Evolutionary conservation across 2,329 filamentous ascomycete species (phyloP).

Genomic region (Metarhizium sp.): DNA sequence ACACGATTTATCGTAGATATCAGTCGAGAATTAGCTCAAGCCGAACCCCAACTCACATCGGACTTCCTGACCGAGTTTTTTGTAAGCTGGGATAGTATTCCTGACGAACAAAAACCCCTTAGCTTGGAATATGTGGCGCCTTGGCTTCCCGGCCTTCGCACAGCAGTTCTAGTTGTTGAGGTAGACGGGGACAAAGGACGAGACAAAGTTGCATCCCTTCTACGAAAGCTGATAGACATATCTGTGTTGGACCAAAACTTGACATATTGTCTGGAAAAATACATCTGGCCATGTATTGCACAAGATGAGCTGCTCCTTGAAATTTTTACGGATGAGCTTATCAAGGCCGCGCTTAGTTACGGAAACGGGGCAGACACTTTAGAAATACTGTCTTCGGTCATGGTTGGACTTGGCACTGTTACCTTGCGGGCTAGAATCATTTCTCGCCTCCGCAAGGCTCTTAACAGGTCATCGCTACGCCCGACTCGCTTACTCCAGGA

Average conservation of each 20-base stretch:
- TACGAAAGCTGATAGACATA: slow-evolving; percentile 58
- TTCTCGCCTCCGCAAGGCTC: slow-evolving; percentile 54
- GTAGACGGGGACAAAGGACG: slow-evolving; percentile 55
- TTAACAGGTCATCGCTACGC: slow-evolving; percentile 57
- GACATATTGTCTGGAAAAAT: slow-evolving; percentile 52
- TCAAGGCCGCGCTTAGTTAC: slow-evolving; percentile 51
- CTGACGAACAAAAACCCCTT: slow-evolving; percentile 56
- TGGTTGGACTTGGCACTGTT: slow-evolving; percentile 54
- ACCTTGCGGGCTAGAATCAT: slow-evolving; percentile 58
- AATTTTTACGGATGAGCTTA: slow-evolving; percentile 57
- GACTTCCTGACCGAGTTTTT: slow-evolving; percentile 69
- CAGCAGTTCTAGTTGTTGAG: slow-evolving; percentile 48
- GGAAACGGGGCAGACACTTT: slow-evolving; percentile 49
- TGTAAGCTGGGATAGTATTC: slow-evolving; percentile 61
- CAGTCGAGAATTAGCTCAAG: slow-evolving; percentile 51
- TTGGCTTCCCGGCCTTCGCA: slow-evolving; percentile 55
- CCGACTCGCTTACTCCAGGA: slow-evolving; percentile 58
- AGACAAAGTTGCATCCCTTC: slow-evolving; percentile 54
- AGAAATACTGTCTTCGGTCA: slow-evolving; percentile 52
- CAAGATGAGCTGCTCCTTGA: slow-evolving; percentile 57
- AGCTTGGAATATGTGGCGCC: slow-evolving; percentile 62
- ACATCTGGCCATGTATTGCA: slow-evolving; percentile 55
- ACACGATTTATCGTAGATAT: slow-evolving; percentile 56
- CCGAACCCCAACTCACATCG: slow-evolving; percentile 57
- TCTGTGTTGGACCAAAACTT: slow-evolving; percentile 51